These are phyloP conservation scores for Alisma plantagoaquatica DNA, from an alignment of 106 monocot species.

Conservation along the genomic window DNA sequence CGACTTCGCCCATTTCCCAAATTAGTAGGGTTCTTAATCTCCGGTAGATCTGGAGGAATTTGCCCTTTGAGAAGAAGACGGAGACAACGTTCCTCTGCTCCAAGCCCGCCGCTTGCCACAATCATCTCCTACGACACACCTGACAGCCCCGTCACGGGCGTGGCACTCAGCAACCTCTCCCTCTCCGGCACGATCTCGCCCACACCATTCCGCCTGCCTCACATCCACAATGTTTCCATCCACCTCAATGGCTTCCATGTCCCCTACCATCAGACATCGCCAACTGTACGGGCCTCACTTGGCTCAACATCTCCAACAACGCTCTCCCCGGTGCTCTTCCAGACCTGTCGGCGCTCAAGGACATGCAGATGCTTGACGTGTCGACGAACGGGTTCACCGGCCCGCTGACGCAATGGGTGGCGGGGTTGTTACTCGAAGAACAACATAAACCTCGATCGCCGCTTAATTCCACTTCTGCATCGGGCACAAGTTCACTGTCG, in stretches of 20 bases:
- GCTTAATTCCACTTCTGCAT: no score
- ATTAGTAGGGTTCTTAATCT: no score
- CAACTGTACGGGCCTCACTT: slow-evolving; percentile 35
- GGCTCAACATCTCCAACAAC: slow-evolving; percentile 63
- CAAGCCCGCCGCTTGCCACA: no score
- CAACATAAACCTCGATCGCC: no score
- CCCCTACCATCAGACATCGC: slow-evolving; percentile 32
- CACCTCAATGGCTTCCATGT: slow-evolving; percentile 42
- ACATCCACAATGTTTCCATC: slow-evolving; percentile 31
- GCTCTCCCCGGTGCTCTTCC: slow-evolving; percentile 41
- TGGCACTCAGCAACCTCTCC: slow-evolving; percentile 38
- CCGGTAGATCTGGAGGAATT: no score
- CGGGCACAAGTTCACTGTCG: no score
- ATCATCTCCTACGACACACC: slow-evolving; percentile 50
- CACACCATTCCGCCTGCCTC: slow-evolving; percentile 23
- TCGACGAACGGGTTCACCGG: slow-evolving; percentile 47
- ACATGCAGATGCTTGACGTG: slow-evolving; percentile 46
- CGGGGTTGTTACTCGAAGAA: slow-evolving; percentile 18
- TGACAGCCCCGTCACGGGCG: slow-evolving; percentile 34
- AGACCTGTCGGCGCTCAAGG: slow-evolving; percentile 46
- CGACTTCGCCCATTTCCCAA: no score
- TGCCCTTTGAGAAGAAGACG: no score
- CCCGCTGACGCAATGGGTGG: slow-evolving; percentile 51
- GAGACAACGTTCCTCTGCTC: no score
- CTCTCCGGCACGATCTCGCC: slow-evolving; percentile 63